phyloP scores from a whole-genome alignment of 2,329 filamentous ascomycete genomes.

The Fusarium mexicanum region DNA sequence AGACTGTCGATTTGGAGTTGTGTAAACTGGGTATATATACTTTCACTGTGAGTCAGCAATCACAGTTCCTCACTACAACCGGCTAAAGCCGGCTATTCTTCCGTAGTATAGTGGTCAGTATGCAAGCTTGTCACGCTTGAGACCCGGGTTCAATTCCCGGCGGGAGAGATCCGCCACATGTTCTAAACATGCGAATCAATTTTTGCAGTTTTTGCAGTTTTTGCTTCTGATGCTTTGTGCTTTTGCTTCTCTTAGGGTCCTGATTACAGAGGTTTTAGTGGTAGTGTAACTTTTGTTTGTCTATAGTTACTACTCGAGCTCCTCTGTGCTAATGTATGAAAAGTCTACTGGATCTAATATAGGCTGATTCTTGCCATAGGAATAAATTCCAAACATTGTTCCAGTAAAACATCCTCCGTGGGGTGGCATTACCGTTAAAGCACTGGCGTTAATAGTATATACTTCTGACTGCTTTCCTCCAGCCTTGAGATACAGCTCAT shows the following conservation, averaged over 20 bases:
- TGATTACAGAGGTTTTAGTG: not conserved
- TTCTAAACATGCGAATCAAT: constrained; percentile 11
- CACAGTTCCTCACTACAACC: not conserved
- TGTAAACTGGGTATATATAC: not conserved
- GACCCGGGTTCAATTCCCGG: constrained; percentile 42
- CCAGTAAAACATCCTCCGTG: constrained; percentile 38
- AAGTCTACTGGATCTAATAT: constrained; percentile 30
- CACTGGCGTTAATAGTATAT: not conserved
- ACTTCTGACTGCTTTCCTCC: not conserved
- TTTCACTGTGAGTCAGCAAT: rapidly evolving
- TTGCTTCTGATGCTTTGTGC: not conserved
- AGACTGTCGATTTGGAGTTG: not conserved
- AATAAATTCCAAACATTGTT: constrained; percentile 39
- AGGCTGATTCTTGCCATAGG: constrained; percentile 29
- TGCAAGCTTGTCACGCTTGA: constrained; percentile 39
- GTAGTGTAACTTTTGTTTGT: not conserved
- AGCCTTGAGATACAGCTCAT: not conserved
- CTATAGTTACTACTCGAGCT: not conserved
- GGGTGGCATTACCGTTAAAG: constrained; percentile 24
- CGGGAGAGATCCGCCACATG: constrained; percentile 41
- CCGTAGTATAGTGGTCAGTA: constrained; percentile 1
- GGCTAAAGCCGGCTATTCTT: not conserved
- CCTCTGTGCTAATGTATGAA: not conserved
- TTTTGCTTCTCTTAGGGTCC: not conserved
- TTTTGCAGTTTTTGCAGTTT: not conserved